Conservation (phyloP, 2,329 filamentous ascomycete species). For the Fusarium citri region DNA sequence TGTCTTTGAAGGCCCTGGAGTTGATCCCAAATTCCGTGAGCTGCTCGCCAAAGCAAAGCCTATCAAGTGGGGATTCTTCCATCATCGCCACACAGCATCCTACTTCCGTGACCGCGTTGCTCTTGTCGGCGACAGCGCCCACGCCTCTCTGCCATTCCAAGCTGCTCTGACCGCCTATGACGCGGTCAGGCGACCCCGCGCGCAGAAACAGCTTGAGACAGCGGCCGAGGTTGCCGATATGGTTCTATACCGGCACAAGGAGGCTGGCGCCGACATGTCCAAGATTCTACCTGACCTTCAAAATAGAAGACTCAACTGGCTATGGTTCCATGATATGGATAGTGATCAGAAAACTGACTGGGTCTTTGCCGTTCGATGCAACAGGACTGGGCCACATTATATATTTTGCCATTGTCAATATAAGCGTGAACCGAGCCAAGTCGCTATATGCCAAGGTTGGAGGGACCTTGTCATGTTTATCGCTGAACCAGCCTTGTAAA, state of each 20-base stretch:
- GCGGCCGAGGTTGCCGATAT: background rate
- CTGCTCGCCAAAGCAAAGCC: background rate
- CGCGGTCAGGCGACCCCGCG: background rate
- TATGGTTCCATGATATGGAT: background rate
- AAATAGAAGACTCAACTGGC: background rate
- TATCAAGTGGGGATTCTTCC: constrained; percentile 1
- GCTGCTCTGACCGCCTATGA: background rate
- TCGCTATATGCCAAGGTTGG: too few species aligned
- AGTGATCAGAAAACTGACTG: too few species aligned
- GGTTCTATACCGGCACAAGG: background rate
- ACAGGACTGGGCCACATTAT: too few species aligned
- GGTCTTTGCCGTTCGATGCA: too few species aligned
- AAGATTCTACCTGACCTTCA: background rate
- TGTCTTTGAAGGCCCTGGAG: background rate
- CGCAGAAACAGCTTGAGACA: background rate
- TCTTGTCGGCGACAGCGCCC: background rate
- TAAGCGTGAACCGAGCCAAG: too few species aligned
- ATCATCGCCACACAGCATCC: background rate
- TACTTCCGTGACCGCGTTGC: background rate
- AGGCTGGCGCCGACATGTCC: background rate
- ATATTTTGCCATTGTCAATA: too few species aligned
- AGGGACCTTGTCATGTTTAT: too few species aligned
- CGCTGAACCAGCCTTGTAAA: background rate
- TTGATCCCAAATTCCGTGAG: background rate
- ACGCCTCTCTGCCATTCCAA: background rate